Base-by-base conservation (phyloP, 2,329 filamentous ascomycete genomes). In the Monilinia aucupariae region DNA sequence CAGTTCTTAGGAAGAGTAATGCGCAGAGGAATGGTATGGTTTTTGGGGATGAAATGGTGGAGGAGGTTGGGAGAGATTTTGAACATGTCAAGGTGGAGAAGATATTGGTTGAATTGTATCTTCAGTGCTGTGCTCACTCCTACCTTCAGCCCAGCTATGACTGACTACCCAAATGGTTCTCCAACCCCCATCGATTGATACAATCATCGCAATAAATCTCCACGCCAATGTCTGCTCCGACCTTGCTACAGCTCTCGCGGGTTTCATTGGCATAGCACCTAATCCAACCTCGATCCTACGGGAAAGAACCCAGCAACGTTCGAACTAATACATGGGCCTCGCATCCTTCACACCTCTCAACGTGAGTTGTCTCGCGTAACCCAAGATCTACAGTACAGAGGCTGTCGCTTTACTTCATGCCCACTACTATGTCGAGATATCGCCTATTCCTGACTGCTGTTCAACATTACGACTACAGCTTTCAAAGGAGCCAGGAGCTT, bases 251-350 rank as follows among this genome's bases (percentile, higher is more conserved):
- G 85, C 86, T 0, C 76, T 90, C 8, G 87, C 87, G 3, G 87
- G 87, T 0, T 86, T 82, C 2, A 90, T 90, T 65, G 87, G 88
- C 10, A 89, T 91, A 64, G 87, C 87, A 4, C 86, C 87, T 3
- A 89, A 0, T 84, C 80, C 55, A 89, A 89, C 68, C 77, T 90
- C 1, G 86, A 90, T 67, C 86, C 87, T 1, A 77, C 75, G 0
- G 72, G 82, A 71, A 34, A 81, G 73, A 71, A 83, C 74, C 68
- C 83, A 67, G 81, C 78, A 60, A 84, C 85, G 81, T 86, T 85
- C 65, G 83, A 85, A 75, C 83, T 83, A 0, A 84, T 85, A 60
- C 82, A 85, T 68, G 82, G 82, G n/a, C n/a, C n/a, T n/a, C n/a
- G n/a, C n/a, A n/a, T n/a, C n/a, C n/a, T n/a, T n/a, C n/a, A n/a